Base-by-base conservation (phyloP, 2,329 filamentous ascomycete genomes). In the Rhinocladiella similis region DNA sequence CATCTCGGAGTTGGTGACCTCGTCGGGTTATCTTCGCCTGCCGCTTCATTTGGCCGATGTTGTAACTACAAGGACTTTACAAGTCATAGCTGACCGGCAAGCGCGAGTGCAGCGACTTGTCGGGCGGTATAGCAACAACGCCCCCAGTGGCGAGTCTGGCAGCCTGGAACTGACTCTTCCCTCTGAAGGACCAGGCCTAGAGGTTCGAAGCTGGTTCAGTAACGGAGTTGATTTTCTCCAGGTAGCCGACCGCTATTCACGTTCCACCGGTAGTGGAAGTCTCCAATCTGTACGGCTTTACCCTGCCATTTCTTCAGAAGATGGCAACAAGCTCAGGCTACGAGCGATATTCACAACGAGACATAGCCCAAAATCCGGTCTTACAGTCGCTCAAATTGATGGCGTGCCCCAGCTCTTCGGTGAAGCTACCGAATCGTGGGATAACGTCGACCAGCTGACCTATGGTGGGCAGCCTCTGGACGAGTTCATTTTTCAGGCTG, bases 1-100 rank as follows among this genome's bases (percentile, higher is more conserved):
- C 27, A 65, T 78, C 50, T 70, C 71, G 4, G 62, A 80, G 10
- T 62, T 81, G 47, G 68, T 68, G 0, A 73, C 70, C 9, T 71
- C 70, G 56, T 58, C 48, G 19, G 20, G 45, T 14, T 7, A 47
- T 25, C 22, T 25, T 25, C 22, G 1, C 18, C 45, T 47, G 45
- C 45, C 45, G 22, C 45, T 27, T n/a, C 19, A 19, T 27, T 50
- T 52, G 18, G 61, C 35, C n/a, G 45, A 47, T 27, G n/a, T 29
- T 4, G 45, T 47, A 20, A 47, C 45, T 16, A 27, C 45, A 20
- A 20, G 29, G 20, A 47, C 45, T 25, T 19, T 47, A 13, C 45
- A 27, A 27, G 29, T 27, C 45, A 47, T 47, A 16, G 46, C 43
- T 25, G 47, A 27, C 18, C 53, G 39, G 33, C 48, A 70, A 49